phyloP scores from a whole-genome alignment of 176 grass and related monocot species.

The Oropetium thomaeum region DNA sequence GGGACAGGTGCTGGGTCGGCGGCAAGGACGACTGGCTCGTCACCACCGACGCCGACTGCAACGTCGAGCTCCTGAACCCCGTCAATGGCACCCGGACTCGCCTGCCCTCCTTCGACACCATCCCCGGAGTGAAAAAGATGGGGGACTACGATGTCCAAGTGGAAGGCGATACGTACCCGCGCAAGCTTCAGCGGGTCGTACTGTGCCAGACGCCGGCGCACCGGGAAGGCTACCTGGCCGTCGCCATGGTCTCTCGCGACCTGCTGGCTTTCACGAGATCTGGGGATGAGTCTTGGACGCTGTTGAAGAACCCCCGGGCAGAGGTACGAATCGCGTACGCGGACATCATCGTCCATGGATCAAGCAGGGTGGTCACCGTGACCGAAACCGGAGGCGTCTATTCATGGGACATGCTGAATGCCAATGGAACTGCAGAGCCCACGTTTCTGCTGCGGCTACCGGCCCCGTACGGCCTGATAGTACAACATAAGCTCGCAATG shows the following conservation, averaged over 20 bases:
- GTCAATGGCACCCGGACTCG: not conserved
- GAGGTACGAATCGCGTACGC: not conserved
- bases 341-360: not conserved
- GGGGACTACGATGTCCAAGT: not conserved
- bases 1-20: slow-evolving; percentile 7
- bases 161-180: not conserved
- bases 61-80: not conserved
- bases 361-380: not conserved
- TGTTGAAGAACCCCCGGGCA: not conserved
- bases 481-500: not conserved
- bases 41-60: not conserved
- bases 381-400: not conserved
- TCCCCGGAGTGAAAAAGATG: not conserved
- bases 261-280: slow-evolving; percentile 1
- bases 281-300: not conserved
- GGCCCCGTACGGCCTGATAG: not conserved
- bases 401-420: not conserved
- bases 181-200: not conserved
- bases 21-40: slow-evolving; percentile 24
- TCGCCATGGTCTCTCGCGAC: not conserved
- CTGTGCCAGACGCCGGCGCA: slow-evolving; percentile 3
- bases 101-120: not conserved
- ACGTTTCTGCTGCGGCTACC: not conserved
- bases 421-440: not conserved
- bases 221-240: not conserved